Conservation (phyloP, 2,329 filamentous ascomycete genomes). For the Botryosphaeria dothidea region DNA sequence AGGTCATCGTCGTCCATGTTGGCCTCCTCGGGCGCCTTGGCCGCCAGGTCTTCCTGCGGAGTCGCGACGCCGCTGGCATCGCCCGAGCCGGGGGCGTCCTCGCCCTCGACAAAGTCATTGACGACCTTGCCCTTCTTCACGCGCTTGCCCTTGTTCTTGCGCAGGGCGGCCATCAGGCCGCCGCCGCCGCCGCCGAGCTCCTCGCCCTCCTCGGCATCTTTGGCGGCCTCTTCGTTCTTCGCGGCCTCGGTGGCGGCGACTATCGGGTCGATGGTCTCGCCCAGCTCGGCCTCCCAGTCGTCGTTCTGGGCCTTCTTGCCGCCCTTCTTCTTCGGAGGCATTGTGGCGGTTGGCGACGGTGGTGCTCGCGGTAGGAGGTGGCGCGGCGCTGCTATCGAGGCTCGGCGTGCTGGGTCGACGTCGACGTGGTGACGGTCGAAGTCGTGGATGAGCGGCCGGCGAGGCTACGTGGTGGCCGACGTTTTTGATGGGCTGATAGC, state of each 20-base stretch:
- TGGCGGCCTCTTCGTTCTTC: constrained; percentile 36
- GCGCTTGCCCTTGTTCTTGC: constrained; percentile 62
- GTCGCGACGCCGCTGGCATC: constrained; percentile 40
- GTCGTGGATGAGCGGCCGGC: neutral
- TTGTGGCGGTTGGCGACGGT: constrained; percentile 45
- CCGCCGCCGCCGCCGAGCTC: constrained; percentile 50
- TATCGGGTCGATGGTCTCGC: constrained; percentile 70
- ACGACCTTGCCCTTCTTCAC: constrained; percentile 81
- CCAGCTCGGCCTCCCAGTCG: constrained; percentile 93
- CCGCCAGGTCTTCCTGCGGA: constrained; percentile 45
- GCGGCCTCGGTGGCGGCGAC: constrained; percentile 45
- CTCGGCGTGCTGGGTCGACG: neutral
- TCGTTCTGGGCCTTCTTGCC: constrained; percentile 80
- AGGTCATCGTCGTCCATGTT: constrained; percentile 72
- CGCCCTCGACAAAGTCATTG: constrained; percentile 74
- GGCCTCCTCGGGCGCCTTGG: constrained; percentile 78
- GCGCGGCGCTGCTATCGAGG: neutral
- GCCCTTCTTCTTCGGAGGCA: constrained; percentile 96
- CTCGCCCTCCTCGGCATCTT: constrained; percentile 45
- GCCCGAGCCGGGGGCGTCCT: constrained; percentile 51
- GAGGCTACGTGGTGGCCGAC: neutral
- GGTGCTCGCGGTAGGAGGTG: neutral
- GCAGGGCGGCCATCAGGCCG: constrained; percentile 51
- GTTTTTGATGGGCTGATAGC: neutral
- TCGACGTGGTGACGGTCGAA: neutral